These are phyloP conservation scores for Dactylellina sp. DNA, from an alignment of 2,329 filamentous ascomycete genomes.

Conservation along the genomic window DNA sequence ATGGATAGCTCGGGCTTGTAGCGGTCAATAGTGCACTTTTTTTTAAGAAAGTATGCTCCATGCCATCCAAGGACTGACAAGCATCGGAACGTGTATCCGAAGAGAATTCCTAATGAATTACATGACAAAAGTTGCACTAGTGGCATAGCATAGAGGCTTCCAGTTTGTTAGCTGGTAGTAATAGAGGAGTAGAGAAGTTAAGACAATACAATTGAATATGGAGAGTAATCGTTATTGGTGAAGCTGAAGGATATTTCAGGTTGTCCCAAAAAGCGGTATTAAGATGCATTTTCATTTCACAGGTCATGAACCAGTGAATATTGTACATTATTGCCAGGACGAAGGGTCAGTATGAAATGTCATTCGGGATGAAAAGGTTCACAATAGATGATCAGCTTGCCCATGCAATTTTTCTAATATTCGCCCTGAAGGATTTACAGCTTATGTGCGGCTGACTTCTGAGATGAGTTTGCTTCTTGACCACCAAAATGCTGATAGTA, in stretches of 20 bases:
- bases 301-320: no score
- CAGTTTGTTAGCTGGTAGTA: conserved; percentile 20
- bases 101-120: conserved; percentile 20
- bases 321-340: no score
- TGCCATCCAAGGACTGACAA: conserved; percentile 11
- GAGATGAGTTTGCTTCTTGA: no score
- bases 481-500: no score
- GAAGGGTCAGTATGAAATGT: no score
- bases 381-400: no score
- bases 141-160: conserved; percentile 15
- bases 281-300: no score
- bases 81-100: conserved; percentile 19
- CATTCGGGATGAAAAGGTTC: no score
- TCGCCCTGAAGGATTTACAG: no score
- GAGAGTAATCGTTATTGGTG: conserved; percentile 25
- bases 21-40: conserved; percentile 1
- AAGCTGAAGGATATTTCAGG: conserved; percentile 23
- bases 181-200: conserved; percentile 28
- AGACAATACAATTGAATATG: conserved; percentile 21
- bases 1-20: conserved; percentile 2
- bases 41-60: conserved; percentile 14
- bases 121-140: conserved; percentile 11
- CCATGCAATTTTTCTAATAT: no score
- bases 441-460: no score
- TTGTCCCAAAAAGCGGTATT: no score